phyloP scores from a whole-genome alignment of 1,139 yeast species.

The Sugiyamaella novakii region DNA sequence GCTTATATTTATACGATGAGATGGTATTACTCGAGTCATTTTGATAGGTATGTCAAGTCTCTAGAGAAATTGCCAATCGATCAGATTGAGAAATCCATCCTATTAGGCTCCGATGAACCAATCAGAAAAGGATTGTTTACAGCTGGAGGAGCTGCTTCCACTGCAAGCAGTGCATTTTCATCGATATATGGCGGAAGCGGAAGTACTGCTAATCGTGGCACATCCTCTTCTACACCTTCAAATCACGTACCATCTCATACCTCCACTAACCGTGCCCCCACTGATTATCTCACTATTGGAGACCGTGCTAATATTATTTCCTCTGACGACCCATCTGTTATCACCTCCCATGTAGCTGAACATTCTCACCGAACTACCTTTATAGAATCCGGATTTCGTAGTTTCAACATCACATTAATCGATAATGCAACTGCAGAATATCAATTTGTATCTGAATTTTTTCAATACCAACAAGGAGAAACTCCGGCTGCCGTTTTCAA shows the following conservation, averaged over 20 bases:
- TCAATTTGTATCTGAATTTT: constrained; percentile 71
- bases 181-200: constrained; percentile 9
- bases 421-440: constrained; percentile 83
- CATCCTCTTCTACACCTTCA: constrained; percentile 31
- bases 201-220: constrained; percentile 15
- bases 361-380: constrained; percentile 65
- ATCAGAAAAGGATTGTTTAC: constrained; percentile 20
- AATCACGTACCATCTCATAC: constrained; percentile 25
- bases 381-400: constrained; percentile 73
- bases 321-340: constrained; percentile 61
- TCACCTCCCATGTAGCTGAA: constrained; percentile 86
- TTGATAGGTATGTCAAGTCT: constrained; percentile 76
- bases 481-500: constrained; percentile 50
- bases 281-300: constrained; percentile 59
- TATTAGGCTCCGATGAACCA: constrained; percentile 50
- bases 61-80: constrained; percentile 63
- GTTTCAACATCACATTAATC: constrained; percentile 69
- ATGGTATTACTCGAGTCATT: constrained; percentile 86
- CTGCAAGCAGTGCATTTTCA: constrained; percentile 19
- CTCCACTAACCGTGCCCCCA: constrained; percentile 29
- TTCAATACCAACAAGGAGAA: constrained; percentile 51
- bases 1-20: constrained; percentile 87
- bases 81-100: constrained; percentile 54
- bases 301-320: constrained; percentile 57
- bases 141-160: constrained; percentile 10